Base-by-base conservation (phyloP, 257 asterid genomes). In the Penstemon newberryi region DNA sequence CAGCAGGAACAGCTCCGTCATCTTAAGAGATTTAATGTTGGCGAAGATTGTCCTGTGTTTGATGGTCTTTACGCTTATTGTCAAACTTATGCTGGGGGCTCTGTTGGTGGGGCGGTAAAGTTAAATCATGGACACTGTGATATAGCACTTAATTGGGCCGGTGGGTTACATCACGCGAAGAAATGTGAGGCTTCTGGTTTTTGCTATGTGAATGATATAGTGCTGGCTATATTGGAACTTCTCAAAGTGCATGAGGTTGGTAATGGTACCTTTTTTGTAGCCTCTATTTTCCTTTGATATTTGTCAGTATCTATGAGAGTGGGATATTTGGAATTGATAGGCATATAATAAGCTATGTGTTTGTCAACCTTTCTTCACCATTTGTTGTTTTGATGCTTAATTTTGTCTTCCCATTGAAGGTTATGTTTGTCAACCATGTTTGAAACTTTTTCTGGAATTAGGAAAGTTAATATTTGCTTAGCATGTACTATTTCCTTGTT, bases 181-280 rank as follows among this genome's bases (percentile, higher is more conserved):
- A 84, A 84, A 60, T 84, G 89, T 0, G 89, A 84, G 83, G 89
- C 89, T 55, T 84, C 89, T 59, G 89, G 89, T 33, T 84, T 81
- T 78, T 83, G 88, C 72, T 83, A 83, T 62, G 88, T 83, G 67
- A 83, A 83, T 73, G 88, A 83, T 65, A 84, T 84, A 55, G 89
- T 84, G 67, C 69, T 84, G 75, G 89, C 89, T 63, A 84, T 84
- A 70, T 72, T 84, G 73, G 89, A 84, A 70, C 89, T 84, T 73
- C 83, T 84, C 15, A 84, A 84, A 75, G 71, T 72, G 61, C 85
- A 84, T 4, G 89, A 84, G 89, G 89, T 84, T 40, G 46, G 78
- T 69, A 37, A 81, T 40, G 46, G 78, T 69, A 37, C 39, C 53
- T 61, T 56, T 49, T 63, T 25, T 3, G 5, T 8, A 8, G 63